Evolutionary conservation across 208 protist species (phyloP), one percentile per base, ranked within the genome.

Genomic region (Wallacemonas sp.): DNA sequence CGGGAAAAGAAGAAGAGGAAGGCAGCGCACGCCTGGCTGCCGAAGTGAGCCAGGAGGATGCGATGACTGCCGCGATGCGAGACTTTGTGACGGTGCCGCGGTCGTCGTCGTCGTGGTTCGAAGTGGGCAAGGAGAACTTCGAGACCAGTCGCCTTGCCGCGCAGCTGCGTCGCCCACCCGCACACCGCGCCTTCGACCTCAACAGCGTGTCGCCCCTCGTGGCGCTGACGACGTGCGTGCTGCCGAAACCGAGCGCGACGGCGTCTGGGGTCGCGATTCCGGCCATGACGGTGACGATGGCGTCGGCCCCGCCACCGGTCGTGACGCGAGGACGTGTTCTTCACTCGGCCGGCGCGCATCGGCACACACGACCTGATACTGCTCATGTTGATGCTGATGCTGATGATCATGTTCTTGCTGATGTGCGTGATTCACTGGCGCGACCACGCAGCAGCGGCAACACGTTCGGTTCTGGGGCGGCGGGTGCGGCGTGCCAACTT

Each of bases 161-260:
- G 44, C 46, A 43, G 32, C 77, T 81, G 54, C 66, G 61, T 17
- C 74, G 75, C 41, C 65, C 67, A 6, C 61, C 64, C 17, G 66
- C 77, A n/a, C 66, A 69, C 16, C 75, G 47, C 27, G 49, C 61
- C 2, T 85, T 85, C 68, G 79, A 85, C 64, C 36, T 79, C 17
- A 65, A 68, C 33, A 61, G 72, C 68, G 61, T 85, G 38, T 85
- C 79, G 4, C 79, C 79, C 2, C 58, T 85, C 41, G 74, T 76
- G 19, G 74, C 79, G 16, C 49, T 85, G 14, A 68, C 38, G 23
- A 65, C 63, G 41, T 81, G 79, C 73, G 65, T 81, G 57, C 38
- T 21, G 17, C 33, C 33, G n/a, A 48, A 47, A 3, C 43, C 43
- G 4, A 47, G 17, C 17, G 17, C 19, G 6, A 55, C 23, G 21